These are phyloP conservation scores for Podospora anserina DNA, from an alignment of 495 filamentous ascomycete genomes.

Conservation along the genomic window DNA sequence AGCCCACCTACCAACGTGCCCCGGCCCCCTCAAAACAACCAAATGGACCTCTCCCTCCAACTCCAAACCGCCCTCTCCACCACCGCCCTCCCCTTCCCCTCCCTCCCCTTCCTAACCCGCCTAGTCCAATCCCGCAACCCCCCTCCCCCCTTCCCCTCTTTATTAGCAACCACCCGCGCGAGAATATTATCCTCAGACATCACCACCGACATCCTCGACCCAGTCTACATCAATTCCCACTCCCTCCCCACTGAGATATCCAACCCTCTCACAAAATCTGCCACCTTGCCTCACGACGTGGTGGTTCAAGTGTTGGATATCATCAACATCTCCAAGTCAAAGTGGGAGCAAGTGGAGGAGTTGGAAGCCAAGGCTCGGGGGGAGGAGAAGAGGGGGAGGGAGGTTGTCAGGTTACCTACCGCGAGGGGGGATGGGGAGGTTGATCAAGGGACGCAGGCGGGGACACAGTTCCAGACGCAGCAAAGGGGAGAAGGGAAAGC, in stretches of 20 bases:
- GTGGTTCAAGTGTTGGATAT: conserved; percentile 80
- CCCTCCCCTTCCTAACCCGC: conserved; percentile 36
- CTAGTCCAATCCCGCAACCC: conserved; percentile 34
- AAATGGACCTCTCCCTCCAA: conserved; percentile 33
- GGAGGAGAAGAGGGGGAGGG: conserved; percentile 74
- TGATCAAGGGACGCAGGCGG: conserved; percentile 1
- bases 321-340: conserved; percentile 71
- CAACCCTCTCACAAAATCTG: conserved; percentile 32
- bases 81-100: conserved; percentile 39
- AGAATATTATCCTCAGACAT: conserved; percentile 79
- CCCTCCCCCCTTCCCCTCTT: conserved; percentile 63
- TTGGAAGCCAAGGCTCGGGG: conserved; percentile 81
- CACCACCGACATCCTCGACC: conserved; percentile 51
- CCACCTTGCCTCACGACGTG: conserved; percentile 54
- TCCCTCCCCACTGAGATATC: conserved; percentile 58
- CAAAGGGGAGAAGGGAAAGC: conserved; percentile 37
- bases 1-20: too few species aligned
- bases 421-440: conserved; percentile 32
- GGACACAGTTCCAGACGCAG: not conserved
- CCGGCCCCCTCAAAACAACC: not conserved
- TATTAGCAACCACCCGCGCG: conserved; percentile 75
- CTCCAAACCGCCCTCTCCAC: conserved; percentile 36
- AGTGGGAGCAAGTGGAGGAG: conserved; percentile 82
- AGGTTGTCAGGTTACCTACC: conserved; percentile 71
- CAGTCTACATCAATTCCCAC: conserved; percentile 38